These are phyloP conservation scores for Exophiala oligosperma DNA, from an alignment of 2,329 filamentous ascomycete genomes.

Conservation along the genomic window DNA sequence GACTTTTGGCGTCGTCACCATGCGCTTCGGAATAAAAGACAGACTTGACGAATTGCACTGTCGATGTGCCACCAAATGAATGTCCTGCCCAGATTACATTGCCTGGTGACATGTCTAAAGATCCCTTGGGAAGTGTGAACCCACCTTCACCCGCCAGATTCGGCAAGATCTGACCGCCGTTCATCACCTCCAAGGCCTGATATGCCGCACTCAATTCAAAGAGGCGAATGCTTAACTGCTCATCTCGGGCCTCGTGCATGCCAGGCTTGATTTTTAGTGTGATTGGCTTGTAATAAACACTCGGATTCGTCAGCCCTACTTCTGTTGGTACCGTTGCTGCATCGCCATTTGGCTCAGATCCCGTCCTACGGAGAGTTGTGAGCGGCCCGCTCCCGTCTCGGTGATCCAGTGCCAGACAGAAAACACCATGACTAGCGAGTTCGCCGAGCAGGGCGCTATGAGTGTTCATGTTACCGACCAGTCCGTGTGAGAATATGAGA, in stretches of 20 bases:
- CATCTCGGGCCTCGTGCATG: constrained; percentile 66
- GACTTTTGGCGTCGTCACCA: not conserved
- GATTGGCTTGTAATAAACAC: constrained; percentile 43
- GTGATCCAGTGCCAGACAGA: constrained; percentile 80
- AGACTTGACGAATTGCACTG: constrained; percentile 75
- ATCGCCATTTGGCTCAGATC: constrained; percentile 5
- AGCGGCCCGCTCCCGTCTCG: constrained; percentile 77
- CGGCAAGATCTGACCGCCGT: constrained; percentile 51
- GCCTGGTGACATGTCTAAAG: constrained; percentile 69
- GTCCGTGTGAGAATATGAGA: constrained; percentile 81
- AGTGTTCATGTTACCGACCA: constrained; percentile 76
- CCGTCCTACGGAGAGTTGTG: constrained; percentile 61
- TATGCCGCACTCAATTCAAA: constrained; percentile 76
- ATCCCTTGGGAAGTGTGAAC: constrained; percentile 50
- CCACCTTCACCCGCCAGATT: constrained; percentile 34
- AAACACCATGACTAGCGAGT: constrained; percentile 74
- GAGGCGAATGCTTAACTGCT: constrained; percentile 70
- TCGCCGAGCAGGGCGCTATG: constrained; percentile 84
- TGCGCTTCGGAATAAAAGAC: constrained; percentile 58
- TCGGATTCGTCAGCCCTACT: constrained; percentile 26
- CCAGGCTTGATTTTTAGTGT: constrained; percentile 65
- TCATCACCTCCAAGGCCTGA: constrained; percentile 66
- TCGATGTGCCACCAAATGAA: constrained; percentile 75
- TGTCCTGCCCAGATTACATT: constrained; percentile 75
- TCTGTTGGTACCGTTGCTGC: constrained; percentile 36